Conservation (phyloP, 257 asterid species). For the Solanum tarijense region DNA sequence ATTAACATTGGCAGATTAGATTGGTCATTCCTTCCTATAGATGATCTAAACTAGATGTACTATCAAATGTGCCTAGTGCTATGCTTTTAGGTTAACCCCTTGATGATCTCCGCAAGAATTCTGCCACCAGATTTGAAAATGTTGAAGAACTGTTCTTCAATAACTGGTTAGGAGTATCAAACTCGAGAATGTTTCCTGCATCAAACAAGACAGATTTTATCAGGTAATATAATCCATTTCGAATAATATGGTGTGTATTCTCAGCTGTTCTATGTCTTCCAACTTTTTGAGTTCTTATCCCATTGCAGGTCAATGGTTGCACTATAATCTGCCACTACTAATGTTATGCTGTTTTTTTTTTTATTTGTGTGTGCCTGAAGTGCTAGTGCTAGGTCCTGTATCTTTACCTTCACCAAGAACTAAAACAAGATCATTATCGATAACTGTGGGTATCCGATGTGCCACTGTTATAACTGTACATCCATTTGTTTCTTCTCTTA, state of each 20-base stretch:
- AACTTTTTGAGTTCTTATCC: neutral
- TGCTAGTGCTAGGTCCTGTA: neutral
- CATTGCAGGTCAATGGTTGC: neutral
- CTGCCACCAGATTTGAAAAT: slow-evolving; percentile 61
- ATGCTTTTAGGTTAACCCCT: neutral
- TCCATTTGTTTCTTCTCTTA: slow-evolving; percentile 54
- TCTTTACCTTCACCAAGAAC: slow-evolving; percentile 69
- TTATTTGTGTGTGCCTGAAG: neutral
- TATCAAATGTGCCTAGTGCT: neutral
- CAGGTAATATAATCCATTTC: neutral
- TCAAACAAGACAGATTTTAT: neutral
- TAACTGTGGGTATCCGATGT: slow-evolving; percentile 77
- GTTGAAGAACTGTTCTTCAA: slow-evolving; percentile 40
- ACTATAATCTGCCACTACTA: neutral
- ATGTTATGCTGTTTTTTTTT: neutral
- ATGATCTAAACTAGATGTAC: neutral
- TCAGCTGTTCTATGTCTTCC: neutral
- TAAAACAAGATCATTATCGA: slow-evolving; percentile 69
- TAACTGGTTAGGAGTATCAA: slow-evolving; percentile 49
- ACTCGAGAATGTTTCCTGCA: slow-evolving; percentile 63
- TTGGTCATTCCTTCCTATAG: neutral
- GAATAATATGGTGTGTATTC: neutral
- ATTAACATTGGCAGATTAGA: neutral
- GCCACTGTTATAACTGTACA: slow-evolving; percentile 84
- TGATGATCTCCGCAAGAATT: slow-evolving; percentile 51